phyloP scores from a whole-genome alignment of 352 stramenopile genomes.

The Thalassiosira allenii region DNA sequence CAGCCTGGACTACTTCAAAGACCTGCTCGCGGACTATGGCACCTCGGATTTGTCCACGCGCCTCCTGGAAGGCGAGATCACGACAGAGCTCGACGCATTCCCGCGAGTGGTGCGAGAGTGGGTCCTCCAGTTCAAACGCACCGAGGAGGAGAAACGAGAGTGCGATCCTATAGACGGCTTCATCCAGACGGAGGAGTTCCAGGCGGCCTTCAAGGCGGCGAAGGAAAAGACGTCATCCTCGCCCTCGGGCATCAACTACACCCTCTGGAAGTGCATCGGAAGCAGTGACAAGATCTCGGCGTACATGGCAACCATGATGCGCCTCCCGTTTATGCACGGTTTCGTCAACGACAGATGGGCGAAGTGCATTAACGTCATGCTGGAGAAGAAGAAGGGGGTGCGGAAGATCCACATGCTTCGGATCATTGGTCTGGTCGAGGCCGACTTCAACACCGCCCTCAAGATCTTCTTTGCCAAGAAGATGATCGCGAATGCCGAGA shows the following conservation, averaged over 20 bases:
- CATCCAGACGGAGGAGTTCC: not conserved
- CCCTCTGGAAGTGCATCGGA: slow-evolving; percentile 18
- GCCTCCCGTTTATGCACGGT: slow-evolving; percentile 17
- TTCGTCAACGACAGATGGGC: slow-evolving; percentile 23
- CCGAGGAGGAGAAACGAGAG: not conserved
- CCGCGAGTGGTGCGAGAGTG: not conserved
- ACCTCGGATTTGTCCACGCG: not conserved
- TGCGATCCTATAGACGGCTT: not conserved
- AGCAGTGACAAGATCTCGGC: not conserved
- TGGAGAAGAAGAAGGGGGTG: slow-evolving; percentile 41
- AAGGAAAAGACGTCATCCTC: slow-evolving; percentile 25
- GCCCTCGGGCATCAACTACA: slow-evolving; percentile 15
- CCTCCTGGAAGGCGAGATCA: not conserved
- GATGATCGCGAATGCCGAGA: slow-evolving; percentile 5
- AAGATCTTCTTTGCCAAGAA: slow-evolving; percentile 20
- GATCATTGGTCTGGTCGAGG: slow-evolving; percentile 58
- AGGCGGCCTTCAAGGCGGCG: not conserved
- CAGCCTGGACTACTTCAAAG: not conserved
- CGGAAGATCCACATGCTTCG: slow-evolving; percentile 36
- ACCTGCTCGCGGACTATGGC: slow-evolving; percentile 4
- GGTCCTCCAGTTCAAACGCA: not conserved
- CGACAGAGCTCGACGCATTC: not conserved
- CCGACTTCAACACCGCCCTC: slow-evolving; percentile 37
- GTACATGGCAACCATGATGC: slow-evolving; percentile 22
- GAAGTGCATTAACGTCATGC: slow-evolving; percentile 35